Evolutionary conservation across 208 protist genomes (phyloP).

Genomic region (Sergeia podlipaevii): DNA sequence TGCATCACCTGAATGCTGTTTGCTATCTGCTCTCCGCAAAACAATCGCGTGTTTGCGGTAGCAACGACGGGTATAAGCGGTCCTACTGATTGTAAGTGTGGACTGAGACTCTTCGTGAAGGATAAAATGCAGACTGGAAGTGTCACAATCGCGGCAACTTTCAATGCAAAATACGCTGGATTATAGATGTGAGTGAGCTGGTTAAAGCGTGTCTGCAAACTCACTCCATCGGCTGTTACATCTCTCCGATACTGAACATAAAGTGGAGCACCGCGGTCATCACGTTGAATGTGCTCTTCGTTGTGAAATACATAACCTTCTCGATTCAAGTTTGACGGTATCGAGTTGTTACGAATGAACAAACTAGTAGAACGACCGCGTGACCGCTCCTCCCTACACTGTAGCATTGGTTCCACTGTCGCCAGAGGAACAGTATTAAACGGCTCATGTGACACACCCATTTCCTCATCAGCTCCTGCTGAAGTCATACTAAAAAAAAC

Average conservation of each 20-base stretch:
- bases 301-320: too few species aligned
- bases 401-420: too few species aligned
- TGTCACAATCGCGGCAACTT: constrained; percentile 7
- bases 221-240: constrained; percentile 6
- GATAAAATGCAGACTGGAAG: constrained; percentile 7
- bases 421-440: too few species aligned
- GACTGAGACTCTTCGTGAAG: not conserved
- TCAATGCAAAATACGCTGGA: constrained; percentile 8
- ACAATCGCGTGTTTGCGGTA: constrained; percentile 9
- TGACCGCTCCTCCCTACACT: too few species aligned
- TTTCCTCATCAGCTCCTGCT: too few species aligned
- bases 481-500: too few species aligned
- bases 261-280: constrained; percentile 1
- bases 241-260: not conserved
- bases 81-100: constrained; percentile 5
- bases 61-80: constrained; percentile 6
- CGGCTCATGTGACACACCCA: too few species aligned
- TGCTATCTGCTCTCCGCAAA: constrained; percentile 10
- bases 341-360: not conserved
- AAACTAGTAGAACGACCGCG: not conserved
- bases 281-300: constrained; percentile 1
- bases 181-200: constrained; percentile 4
- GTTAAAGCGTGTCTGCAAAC: not conserved
- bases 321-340: not conserved
- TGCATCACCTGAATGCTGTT: constrained; percentile 6